Conservation (phyloP, 2,329 filamentous ascomycete genomes). For the Trichoderma gracile region DNA sequence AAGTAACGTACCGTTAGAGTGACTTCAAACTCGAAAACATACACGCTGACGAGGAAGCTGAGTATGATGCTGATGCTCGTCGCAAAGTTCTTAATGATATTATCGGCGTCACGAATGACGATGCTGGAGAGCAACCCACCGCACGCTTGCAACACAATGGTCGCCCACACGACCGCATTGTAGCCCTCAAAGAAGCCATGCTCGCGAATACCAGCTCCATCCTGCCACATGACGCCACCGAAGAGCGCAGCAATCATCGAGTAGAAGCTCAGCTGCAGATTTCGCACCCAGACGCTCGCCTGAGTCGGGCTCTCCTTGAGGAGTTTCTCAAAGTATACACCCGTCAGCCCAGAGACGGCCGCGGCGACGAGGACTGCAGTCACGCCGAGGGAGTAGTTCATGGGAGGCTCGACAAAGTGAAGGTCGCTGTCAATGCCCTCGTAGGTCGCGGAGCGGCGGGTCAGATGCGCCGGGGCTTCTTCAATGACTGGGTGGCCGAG, state of each 20-base stretch:
- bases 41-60: slow-evolving; percentile 80
- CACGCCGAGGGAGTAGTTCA: slow-evolving; percentile 80
- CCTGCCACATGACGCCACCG: slow-evolving; percentile 81
- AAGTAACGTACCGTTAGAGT: slow-evolving; percentile 63
- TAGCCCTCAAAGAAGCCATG: slow-evolving; percentile 95
- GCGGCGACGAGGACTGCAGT: slow-evolving; percentile 77
- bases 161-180: slow-evolving; percentile 86
- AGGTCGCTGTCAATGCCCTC: slow-evolving; percentile 75
- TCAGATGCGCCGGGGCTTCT: slow-evolving; percentile 34
- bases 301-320: slow-evolving; percentile 78
- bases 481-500: slow-evolving; percentile 56
- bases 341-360: slow-evolving; percentile 77
- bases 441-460: slow-evolving; percentile 81
- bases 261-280: slow-evolving; percentile 92
- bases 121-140: too few relatives aligned
- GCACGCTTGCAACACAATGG: slow-evolving; percentile 83
- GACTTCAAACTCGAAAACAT: slow-evolving; percentile 79
- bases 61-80: slow-evolving; percentile 89
- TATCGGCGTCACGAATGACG: slow-evolving; percentile 50
- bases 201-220: slow-evolving; percentile 78
- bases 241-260: slow-evolving; percentile 87
- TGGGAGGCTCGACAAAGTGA: slow-evolving; percentile 49
- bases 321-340: slow-evolving; percentile 88
- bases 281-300: slow-evolving; percentile 87
- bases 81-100: slow-evolving; percentile 91